Conservation (phyloP, 1,139 yeast species). For the Candida anutae region DNA sequence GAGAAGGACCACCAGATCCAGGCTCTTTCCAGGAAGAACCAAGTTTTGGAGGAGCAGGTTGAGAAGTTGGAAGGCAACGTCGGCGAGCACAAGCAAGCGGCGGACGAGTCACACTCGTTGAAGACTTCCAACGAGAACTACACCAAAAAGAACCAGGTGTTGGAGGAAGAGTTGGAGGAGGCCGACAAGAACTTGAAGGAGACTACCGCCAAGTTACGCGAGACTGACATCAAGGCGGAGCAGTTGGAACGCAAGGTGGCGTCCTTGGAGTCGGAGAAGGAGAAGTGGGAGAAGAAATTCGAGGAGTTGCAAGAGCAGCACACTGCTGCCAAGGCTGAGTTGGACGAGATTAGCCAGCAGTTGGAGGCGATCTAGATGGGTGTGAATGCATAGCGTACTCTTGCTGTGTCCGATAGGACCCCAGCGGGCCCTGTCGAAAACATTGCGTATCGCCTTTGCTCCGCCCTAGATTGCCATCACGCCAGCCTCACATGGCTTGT, state of each 20-base stretch:
- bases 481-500: too few relatives aligned
- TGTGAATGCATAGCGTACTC: too few relatives aligned
- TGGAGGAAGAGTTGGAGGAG: constrained; percentile 91
- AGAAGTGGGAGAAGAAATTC: constrained; percentile 83
- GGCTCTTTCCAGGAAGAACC: constrained; percentile 87
- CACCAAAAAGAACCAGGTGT: constrained; percentile 83
- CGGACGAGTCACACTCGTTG: constrained; percentile 87
- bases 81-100: constrained; percentile 76
- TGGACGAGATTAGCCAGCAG: constrained; percentile 90
- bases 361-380: constrained; percentile 66
- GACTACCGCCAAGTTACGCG: constrained; percentile 90
- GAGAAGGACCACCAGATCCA: constrained; percentile 95
- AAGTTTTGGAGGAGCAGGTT: constrained; percentile 81
- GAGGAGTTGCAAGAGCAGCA: constrained; percentile 84
- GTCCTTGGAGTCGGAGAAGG: constrained; percentile 87
- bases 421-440: too few relatives aligned
- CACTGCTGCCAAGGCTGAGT: constrained; percentile 77
- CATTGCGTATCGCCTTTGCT: too few relatives aligned
- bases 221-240: constrained; percentile 94
- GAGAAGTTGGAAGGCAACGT: constrained; percentile 81
- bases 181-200: constrained; percentile 89
- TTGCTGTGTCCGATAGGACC: too few relatives aligned
- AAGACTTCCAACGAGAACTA: constrained; percentile 86
- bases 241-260: constrained; percentile 93
- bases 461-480: too few relatives aligned